A percentile compares a stretch with the other conserved stretches of the same genome.
Conservation (phyloP, 345 rosid species). For the Syzygium jambos region DNA sequence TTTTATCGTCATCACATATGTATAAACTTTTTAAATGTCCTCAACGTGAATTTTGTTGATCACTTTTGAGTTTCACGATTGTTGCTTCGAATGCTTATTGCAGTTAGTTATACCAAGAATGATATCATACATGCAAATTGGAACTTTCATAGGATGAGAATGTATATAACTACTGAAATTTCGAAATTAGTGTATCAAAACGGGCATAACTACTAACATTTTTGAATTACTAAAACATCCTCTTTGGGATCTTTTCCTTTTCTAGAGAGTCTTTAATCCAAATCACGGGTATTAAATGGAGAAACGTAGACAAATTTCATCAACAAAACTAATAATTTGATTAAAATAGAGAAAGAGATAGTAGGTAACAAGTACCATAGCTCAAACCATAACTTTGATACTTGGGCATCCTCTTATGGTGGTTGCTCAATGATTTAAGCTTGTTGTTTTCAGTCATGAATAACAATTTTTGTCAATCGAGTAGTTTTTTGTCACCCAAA, state of each 20-base stretch:
- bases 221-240: background rate
- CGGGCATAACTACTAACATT: background rate
- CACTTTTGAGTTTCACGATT: background rate
- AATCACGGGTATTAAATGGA: background rate
- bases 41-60: background rate
- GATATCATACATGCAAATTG: background rate
- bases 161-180: background rate
- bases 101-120: background rate
- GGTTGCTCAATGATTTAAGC: background rate
- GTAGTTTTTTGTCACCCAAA: background rate
- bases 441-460: background rate
- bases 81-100: background rate
- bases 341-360: background rate
- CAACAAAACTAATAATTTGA: background rate
- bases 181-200: background rate
- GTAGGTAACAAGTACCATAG: background rate
- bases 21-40: background rate
- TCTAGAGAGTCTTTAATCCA: background rate
- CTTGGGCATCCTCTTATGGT: background rate
- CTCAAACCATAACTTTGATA: background rate
- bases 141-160: background rate
- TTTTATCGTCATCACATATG: background rate
- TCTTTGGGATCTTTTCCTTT: background rate
- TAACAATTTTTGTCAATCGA: background rate
- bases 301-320: background rate